A percentile compares a stretch with the other conserved stretches of the same genome.
Evolutionary conservation across 2,329 filamentous ascomycete genomes (phyloP).

Genomic region (Chrysosporium queenslandicum): DNA sequence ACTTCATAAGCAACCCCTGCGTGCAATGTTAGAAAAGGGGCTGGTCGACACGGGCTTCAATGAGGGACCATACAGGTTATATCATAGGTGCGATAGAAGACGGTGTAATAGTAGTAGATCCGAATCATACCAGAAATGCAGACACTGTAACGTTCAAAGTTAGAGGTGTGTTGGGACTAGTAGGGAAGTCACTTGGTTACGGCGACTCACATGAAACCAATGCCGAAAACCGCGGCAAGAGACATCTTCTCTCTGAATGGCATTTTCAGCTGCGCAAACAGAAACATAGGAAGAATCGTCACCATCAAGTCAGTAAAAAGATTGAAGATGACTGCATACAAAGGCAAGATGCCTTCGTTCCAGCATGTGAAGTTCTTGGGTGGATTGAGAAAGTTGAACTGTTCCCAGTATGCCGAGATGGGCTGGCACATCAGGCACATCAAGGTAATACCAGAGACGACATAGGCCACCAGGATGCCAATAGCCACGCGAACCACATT

Average conservation of each 20-base stretch:
- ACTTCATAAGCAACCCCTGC: constrained; percentile 10
- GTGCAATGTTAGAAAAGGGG: background rate
- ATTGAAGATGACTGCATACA: constrained; percentile 9
- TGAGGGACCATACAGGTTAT: constrained; percentile 8
- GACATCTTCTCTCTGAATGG: constrained; percentile 11
- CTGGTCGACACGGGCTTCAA: background rate
- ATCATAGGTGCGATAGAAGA: constrained; percentile 12
- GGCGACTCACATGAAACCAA: constrained; percentile 9
- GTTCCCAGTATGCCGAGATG: constrained; percentile 8
- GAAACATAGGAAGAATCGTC: constrained; percentile 9
- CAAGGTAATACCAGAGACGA: background rate
- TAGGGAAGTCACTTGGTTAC: background rate
- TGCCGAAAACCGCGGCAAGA: constrained; percentile 6
- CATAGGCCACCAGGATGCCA: constrained; percentile 9
- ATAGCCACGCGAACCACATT: constrained; percentile 5
- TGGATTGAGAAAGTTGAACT: constrained; percentile 6
- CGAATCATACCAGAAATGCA: constrained; percentile 11
- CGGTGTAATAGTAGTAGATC: constrained; percentile 2
- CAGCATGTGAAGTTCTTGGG: constrained; percentile 5
- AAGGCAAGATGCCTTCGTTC: constrained; percentile 8
- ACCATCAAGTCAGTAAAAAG: constrained; percentile 8
- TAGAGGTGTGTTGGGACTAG: background rate
- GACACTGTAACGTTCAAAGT: background rate
- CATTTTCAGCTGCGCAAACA: constrained; percentile 12
- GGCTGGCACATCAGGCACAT: constrained; percentile 9